Percentiles rank a stretch among this genome's conserved stretches.
phyloP scores from a whole-genome alignment of 2,329 filamentous ascomycete species.

The Thermoascus crustaceus region DNA sequence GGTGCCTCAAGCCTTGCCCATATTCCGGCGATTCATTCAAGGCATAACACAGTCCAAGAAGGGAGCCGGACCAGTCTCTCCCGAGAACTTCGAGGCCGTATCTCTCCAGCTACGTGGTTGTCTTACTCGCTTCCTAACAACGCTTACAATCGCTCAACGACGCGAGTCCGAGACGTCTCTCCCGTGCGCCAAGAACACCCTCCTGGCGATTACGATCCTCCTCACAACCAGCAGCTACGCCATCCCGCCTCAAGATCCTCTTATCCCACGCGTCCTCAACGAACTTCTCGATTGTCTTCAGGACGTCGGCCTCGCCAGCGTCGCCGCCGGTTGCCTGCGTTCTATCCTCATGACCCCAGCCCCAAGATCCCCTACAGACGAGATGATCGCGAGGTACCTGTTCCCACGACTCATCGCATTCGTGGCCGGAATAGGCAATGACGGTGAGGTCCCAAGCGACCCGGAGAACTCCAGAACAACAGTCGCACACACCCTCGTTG shows the following conservation, averaged over 20 bases:
- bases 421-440: constrained; percentile 47
- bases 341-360: constrained; percentile 64
- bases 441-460: constrained; percentile 55
- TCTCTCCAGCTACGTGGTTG: constrained; percentile 73
- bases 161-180: constrained; percentile 62
- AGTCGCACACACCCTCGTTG: constrained; percentile 65
- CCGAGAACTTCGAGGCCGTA: constrained; percentile 38
- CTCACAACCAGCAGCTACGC: constrained; percentile 71
- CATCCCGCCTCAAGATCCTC: constrained; percentile 64
- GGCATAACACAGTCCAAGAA: constrained; percentile 50
- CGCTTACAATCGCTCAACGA: constrained; percentile 45
- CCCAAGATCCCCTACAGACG: constrained; percentile 56
- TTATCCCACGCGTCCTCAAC: constrained; percentile 66
- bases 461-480: constrained; percentile 66
- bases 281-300: constrained; percentile 77
- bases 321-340: constrained; percentile 81
- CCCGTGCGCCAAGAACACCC: constrained; percentile 83
- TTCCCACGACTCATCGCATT: constrained; percentile 70
- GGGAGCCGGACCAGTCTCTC: constrained; percentile 10
- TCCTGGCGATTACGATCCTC: constrained; percentile 80
- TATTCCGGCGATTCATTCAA: constrained; percentile 81
- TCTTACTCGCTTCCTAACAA: constrained; percentile 71
- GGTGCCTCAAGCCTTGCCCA: constrained; percentile 81
- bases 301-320: constrained; percentile 57
- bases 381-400: constrained; percentile 65